Conservation (phyloP, 306 rosid genomes). For the apple (Malus domestica) region DNA sequence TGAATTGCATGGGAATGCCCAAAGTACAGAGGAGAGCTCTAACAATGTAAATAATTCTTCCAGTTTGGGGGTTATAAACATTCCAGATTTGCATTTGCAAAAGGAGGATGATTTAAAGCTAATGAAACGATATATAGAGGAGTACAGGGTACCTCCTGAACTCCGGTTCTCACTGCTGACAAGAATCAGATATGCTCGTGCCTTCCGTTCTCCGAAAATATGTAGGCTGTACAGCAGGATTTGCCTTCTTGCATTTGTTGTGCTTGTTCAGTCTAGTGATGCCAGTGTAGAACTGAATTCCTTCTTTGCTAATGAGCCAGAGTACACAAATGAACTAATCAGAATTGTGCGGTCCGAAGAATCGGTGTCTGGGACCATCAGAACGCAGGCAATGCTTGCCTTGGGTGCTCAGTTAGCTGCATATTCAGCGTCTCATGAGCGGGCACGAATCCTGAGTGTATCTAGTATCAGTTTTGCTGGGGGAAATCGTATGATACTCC, state of each 20-base stretch:
- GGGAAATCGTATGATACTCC: constrained; percentile 86
- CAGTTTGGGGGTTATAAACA: constrained; percentile 59
- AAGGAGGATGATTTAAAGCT: constrained; percentile 69
- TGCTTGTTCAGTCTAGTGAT: constrained; percentile 86
- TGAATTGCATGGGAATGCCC: constrained; percentile 67
- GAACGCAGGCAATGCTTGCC: constrained; percentile 96
- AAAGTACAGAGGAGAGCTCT: constrained; percentile 41
- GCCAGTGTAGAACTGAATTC: constrained; percentile 89
- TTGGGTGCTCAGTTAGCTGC: constrained; percentile 98
- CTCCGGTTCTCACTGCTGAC: constrained; percentile 80
- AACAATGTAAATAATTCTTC: constrained; percentile 34
- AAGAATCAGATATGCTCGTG: constrained; percentile 85
- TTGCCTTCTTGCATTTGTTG: constrained; percentile 92
- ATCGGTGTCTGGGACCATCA: constrained; percentile 70
- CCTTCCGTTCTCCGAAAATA: constrained; percentile 72
- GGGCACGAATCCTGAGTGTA: constrained; percentile 85
- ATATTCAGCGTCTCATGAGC: constrained; percentile 88
- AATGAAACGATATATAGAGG: constrained; percentile 76
- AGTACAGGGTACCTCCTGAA: constrained; percentile 60
- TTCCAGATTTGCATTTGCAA: constrained; percentile 69
- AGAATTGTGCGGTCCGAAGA: constrained; percentile 90
- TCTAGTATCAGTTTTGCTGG: constrained; percentile 88
- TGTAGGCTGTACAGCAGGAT: constrained; percentile 79
- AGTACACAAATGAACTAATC: constrained; percentile 83
- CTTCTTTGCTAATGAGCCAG: constrained; percentile 93